Conservation (phyloP, 2,329 filamentous ascomycete species). For the Penicillium sp. region DNA sequence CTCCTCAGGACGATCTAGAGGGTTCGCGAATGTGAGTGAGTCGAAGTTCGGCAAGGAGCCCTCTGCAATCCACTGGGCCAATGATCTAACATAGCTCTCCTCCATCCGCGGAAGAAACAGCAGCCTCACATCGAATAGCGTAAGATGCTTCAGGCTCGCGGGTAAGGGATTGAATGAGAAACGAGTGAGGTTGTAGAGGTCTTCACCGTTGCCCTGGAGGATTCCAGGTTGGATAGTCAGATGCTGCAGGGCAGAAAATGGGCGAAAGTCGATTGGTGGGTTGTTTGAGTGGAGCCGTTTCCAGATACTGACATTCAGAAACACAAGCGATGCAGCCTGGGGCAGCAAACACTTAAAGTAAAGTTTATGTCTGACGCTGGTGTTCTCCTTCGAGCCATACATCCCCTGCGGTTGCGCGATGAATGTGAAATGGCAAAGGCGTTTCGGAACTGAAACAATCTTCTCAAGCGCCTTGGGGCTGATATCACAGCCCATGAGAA, state of each 20-base stretch:
- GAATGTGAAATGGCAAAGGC: not conserved
- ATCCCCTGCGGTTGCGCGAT: not conserved
- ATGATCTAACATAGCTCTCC: not conserved
- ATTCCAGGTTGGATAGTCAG: not conserved
- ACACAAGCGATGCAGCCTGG: not conserved
- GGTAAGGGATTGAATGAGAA: not conserved
- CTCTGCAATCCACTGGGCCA: not conserved
- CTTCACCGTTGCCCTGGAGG: not conserved
- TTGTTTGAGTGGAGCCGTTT: not conserved
- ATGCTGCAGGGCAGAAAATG: not conserved
- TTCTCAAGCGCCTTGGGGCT: not conserved
- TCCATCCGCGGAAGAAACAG: not conserved
- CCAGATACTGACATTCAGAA: not conserved
- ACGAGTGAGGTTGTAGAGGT: not conserved
- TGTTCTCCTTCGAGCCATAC: not conserved
- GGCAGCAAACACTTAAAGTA: not conserved
- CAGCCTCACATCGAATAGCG: not conserved
- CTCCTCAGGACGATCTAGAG: not conserved
- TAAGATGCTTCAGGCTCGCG: not conserved
- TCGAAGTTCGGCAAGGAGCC: not conserved
- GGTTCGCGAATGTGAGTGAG: not conserved
- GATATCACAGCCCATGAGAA: conserved; percentile 3
- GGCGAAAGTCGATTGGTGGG: not conserved
- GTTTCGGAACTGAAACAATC: not conserved
- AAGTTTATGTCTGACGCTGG: not conserved